Evolutionary conservation across 495 filamentous ascomycete genomes (phyloP).

Genomic region (Neurospora sp.): DNA sequence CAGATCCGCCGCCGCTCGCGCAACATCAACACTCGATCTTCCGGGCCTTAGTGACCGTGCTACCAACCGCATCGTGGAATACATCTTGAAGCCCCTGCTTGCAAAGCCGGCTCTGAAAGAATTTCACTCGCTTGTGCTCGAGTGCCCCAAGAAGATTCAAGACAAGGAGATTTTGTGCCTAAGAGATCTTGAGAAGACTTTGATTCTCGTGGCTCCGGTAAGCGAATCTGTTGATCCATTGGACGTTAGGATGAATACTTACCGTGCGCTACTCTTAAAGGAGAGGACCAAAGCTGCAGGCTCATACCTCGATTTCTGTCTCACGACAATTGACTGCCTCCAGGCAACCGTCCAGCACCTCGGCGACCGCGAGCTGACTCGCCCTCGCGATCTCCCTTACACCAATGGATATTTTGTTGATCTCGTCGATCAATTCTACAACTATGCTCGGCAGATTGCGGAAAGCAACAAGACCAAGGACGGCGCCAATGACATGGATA

Average conservation of each 20-base stretch:
- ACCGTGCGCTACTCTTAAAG: conserved; percentile 56
- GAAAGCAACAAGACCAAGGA: conserved; percentile 41
- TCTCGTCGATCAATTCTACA: conserved; percentile 74
- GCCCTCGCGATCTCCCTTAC: conserved; percentile 76
- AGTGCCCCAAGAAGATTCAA: conserved; percentile 65
- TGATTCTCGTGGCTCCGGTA: conserved; percentile 80
- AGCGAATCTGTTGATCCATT: conserved; percentile 47
- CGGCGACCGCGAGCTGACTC: conserved; percentile 68
- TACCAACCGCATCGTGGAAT: conserved; percentile 43
- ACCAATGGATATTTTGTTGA: conserved; percentile 91
- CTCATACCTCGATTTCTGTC: conserved; percentile 74
- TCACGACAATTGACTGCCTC: conserved; percentile 75
- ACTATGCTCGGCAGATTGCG: conserved; percentile 52
- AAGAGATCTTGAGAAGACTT: conserved; percentile 79
- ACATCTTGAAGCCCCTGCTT: conserved; percentile 42
- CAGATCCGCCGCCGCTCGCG: conserved; percentile 35
- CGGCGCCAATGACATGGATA: conserved; percentile 36
- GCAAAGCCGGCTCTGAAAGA: conserved; percentile 50
- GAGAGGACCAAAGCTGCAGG: conserved; percentile 56
- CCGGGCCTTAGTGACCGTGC: conserved; percentile 40
- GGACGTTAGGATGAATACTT: conserved; percentile 53
- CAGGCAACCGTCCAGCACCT: conserved; percentile 72
- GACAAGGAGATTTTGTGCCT: conserved; percentile 75
- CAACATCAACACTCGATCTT: conserved; percentile 21
- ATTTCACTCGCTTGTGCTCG: conserved; percentile 66